These are phyloP conservation scores for Austroboletus niveus DNA, from an alignment of 1,284 basidiomycete genomes.

Conservation along the genomic window DNA sequence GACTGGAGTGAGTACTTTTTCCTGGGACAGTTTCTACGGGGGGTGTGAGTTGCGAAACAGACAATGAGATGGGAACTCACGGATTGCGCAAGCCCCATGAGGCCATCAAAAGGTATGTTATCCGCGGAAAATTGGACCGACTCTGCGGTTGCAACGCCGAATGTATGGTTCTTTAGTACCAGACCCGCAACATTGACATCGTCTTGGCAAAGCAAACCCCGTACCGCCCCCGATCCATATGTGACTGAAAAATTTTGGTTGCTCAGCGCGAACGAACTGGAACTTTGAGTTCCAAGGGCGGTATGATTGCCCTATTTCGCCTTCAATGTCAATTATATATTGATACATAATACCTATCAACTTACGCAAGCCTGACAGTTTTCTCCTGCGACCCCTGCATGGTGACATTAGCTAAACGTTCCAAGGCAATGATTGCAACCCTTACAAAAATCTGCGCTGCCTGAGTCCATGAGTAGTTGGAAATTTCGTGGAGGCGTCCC, in stretches of 20 bases:
- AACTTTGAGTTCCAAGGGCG: conserved; percentile 65
- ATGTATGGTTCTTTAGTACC: conserved; percentile 57
- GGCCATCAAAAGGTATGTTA: conserved; percentile 67
- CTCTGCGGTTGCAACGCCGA: conserved; percentile 71
- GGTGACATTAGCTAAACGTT: background rate
- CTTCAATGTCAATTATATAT: conserved; percentile 6
- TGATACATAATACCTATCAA: background rate
- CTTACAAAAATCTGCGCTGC: conserved; percentile 77
- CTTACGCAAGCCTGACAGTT: conserved; percentile 31
- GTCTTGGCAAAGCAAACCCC: conserved; percentile 68
- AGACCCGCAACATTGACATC: conserved; percentile 69
- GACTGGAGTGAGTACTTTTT: conserved; percentile 67
- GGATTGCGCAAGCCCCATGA: conserved; percentile 82
- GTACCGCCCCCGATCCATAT: conserved; percentile 75
- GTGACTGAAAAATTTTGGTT: conserved; percentile 63
- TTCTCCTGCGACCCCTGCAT: conserved; percentile 30
- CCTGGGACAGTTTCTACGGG: conserved; percentile 59
- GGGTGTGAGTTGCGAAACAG: background rate
- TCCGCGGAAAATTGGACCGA: conserved; percentile 59
- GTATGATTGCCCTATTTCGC: conserved; percentile 57
- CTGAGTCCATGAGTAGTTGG: conserved; percentile 81
- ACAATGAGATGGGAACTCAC: conserved; percentile 36
- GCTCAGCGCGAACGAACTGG: conserved; percentile 62
- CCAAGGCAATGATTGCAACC: background rate
- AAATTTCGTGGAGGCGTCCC: conserved; percentile 76